These are phyloP conservation scores for Myxozyma geophila DNA, from an alignment of 805 yeast genomes.

Conservation along the genomic window DNA sequence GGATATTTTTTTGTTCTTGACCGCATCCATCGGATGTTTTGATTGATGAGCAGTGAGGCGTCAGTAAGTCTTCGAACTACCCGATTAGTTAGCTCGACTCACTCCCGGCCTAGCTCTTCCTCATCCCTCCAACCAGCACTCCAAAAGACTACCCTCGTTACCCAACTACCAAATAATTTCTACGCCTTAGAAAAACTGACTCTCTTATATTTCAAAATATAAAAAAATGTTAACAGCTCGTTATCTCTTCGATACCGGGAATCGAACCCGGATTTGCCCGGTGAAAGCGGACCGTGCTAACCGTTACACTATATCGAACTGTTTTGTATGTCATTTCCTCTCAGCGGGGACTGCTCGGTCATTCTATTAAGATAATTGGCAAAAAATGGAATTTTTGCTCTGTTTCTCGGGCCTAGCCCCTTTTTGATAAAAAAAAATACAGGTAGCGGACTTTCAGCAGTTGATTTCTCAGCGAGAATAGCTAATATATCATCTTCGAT, in stretches of 20 bases:
- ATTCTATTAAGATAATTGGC: no score
- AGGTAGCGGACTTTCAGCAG: not conserved
- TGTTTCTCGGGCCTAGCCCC: no score
- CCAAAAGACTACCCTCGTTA: no score
- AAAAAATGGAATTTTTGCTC: no score
- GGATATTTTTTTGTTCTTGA: not conserved
- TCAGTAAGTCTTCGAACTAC: no score
- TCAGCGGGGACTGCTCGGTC: no score
- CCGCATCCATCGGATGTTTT: not conserved
- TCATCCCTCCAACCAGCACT: no score
- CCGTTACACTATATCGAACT: conserved; percentile 78
- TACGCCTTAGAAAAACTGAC: not conserved
- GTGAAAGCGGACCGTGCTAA: conserved; percentile 84
- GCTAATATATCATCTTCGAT: not conserved
- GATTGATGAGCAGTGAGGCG: no score
- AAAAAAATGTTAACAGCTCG: conserved; percentile 11
- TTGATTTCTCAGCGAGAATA: not conserved
- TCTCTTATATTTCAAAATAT: not conserved
- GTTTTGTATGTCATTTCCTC: not conserved
- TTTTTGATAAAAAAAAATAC: no score
- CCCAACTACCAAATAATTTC: not conserved
- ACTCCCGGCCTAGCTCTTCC: no score
- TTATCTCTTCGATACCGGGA: conserved; percentile 45
- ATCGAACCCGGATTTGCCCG: conserved; percentile 59
- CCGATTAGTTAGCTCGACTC: no score